Conservation (phyloP, 2,329 filamentous ascomycete species). For the Periconia sp. region DNA sequence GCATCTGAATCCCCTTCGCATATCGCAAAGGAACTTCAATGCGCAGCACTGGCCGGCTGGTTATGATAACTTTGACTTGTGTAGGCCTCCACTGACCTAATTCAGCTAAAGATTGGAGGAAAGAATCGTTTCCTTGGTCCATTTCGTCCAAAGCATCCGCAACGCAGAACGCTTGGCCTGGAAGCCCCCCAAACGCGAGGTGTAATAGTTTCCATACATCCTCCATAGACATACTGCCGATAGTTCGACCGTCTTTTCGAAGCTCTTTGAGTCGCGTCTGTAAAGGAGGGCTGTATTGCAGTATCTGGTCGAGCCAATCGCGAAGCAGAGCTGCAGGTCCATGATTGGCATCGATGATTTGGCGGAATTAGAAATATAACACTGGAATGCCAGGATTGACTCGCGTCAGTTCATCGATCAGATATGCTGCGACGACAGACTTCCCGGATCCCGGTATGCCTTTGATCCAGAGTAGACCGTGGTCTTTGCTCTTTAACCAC, state of each 20-base stretch:
- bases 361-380: conserved; percentile 44
- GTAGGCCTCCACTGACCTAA: conserved; percentile 36
- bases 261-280: conserved; percentile 19
- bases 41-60: conserved; percentile 43
- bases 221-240: conserved; percentile 10
- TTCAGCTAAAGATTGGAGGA: conserved; percentile 36
- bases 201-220: conserved; percentile 16
- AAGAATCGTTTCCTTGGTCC: conserved; percentile 41
- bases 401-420: conserved; percentile 14
- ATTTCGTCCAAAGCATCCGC: conserved; percentile 54
- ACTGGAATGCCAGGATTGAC: conserved; percentile 17
- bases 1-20: conserved; percentile 32
- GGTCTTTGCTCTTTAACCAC: conserved; percentile 1
- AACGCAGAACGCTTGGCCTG: conserved; percentile 41
- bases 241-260: background rate
- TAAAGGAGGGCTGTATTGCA: conserved; percentile 28
- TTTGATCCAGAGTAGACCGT: conserved; percentile 21
- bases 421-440: conserved; percentile 35
- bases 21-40: conserved; percentile 37
- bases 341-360: conserved; percentile 40
- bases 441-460: conserved; percentile 45
- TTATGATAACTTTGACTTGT: conserved; percentile 47
- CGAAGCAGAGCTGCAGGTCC: conserved; percentile 25
- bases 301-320: conserved; percentile 38
- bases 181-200: conserved; percentile 7